phyloP scores from a whole-genome alignment of 352 stramenopile species.

The Globisporangium radiosum region DNA sequence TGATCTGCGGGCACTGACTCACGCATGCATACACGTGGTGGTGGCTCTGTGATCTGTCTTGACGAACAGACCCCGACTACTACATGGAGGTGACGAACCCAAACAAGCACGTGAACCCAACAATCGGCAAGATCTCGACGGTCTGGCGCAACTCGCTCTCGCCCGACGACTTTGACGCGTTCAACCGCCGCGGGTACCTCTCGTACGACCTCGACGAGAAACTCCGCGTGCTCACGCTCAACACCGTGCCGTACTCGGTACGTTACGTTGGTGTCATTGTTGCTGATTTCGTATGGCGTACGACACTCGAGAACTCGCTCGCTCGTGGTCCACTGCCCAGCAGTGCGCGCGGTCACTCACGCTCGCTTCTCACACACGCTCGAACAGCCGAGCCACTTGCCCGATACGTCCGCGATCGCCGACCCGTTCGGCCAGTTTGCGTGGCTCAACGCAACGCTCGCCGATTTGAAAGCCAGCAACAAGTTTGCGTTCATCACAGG shows the following conservation, averaged over 20 bases:
- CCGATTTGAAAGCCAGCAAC: slow-evolving; percentile 23
- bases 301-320: background rate
- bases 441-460: slow-evolving; percentile 83
- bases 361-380: slow-evolving; percentile 4
- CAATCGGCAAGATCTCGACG: slow-evolving; percentile 43
- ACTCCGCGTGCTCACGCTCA: slow-evolving; percentile 64
- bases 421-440: slow-evolving; percentile 89
- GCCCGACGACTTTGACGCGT: slow-evolving; percentile 35
- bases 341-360: background rate
- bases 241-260: slow-evolving; percentile 80
- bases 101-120: slow-evolving; percentile 37
- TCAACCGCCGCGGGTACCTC: slow-evolving; percentile 58
- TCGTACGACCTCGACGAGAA: slow-evolving; percentile 59
- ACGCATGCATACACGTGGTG: too few relatives aligned
- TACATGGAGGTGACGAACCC: slow-evolving; percentile 71
- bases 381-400: slow-evolving; percentile 59
- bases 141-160: slow-evolving; percentile 53
- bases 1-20: too few relatives aligned
- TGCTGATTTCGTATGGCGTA: background rate
- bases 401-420: slow-evolving; percentile 48
- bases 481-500: slow-evolving; percentile 83
- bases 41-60: background rate
- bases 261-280: slow-evolving; percentile 1
- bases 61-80: slow-evolving; percentile 49
- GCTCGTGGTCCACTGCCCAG: background rate